phyloP scores from a whole-genome alignment of 2,329 filamentous ascomycete species.

The Hortaea sp. region DNA sequence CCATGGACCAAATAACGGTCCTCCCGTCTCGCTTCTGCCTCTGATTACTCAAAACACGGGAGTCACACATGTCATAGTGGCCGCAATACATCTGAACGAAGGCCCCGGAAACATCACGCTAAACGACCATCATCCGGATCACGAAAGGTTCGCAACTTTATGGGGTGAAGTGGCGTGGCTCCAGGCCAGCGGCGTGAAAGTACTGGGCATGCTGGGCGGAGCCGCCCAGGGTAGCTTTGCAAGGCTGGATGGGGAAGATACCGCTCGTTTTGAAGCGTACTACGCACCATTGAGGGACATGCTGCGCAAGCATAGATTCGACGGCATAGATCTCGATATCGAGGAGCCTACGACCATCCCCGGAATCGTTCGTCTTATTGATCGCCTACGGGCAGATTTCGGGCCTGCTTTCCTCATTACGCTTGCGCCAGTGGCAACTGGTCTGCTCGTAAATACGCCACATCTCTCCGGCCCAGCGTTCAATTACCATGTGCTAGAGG shows the following conservation, averaged over 20 bases:
- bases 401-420: conserved; percentile 64
- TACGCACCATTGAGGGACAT: conserved; percentile 60
- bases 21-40: conserved; percentile 52
- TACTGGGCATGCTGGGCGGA: conserved; percentile 81
- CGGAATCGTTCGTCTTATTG: conserved; percentile 47
- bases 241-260: conserved; percentile 48
- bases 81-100: conserved; percentile 73
- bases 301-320: conserved; percentile 50
- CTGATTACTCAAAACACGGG: conserved; percentile 50
- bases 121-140: conserved; percentile 65
- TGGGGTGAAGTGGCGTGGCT: conserved; percentile 70
- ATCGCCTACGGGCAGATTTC: conserved; percentile 50
- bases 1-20: conserved; percentile 40
- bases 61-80: conserved; percentile 74
- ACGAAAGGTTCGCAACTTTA: conserved; percentile 54
- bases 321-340: conserved; percentile 69
- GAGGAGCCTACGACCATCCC: conserved; percentile 64
- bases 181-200: conserved; percentile 63
- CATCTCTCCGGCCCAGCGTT: conserved; percentile 65
- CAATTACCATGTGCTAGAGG: conserved; percentile 65
- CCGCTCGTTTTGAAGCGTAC: conserved; percentile 58
- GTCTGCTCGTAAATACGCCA: conserved; percentile 45
- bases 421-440: conserved; percentile 70
- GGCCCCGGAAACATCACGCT: conserved; percentile 59
- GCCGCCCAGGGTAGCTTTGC: conserved; percentile 66